Percentiles rank a stretch among this genome's conserved stretches.
Evolutionary conservation across 2,329 filamentous ascomycete genomes (phyloP).

Genomic region (Fusarium sp.): DNA sequence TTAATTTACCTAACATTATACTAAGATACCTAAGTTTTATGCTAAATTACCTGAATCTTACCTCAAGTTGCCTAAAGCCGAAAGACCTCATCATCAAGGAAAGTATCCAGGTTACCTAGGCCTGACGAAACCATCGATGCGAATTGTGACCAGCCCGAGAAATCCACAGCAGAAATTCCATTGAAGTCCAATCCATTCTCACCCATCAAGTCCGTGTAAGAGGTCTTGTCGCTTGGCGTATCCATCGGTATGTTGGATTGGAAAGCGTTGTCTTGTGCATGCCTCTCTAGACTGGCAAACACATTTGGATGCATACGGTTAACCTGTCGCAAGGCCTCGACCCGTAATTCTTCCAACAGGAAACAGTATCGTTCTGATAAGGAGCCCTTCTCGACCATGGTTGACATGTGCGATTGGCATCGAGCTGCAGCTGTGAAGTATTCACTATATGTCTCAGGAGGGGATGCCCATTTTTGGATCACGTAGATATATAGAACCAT

Average conservation of each 20-base stretch:
- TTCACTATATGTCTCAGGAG: slow-evolving; percentile 28
- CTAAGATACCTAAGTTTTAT: neutral
- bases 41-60: neutral
- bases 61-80: too few species aligned
- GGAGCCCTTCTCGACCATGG: slow-evolving; percentile 37
- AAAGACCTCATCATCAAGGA: slow-evolving; percentile 35
- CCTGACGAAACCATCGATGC: slow-evolving; percentile 41
- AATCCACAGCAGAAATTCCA: slow-evolving; percentile 32
- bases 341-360: slow-evolving; percentile 34
- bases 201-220: slow-evolving; percentile 35
- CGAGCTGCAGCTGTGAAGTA: slow-evolving; percentile 32
- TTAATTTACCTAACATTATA: too few species aligned
- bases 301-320: slow-evolving; percentile 29
- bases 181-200: slow-evolving; percentile 36
- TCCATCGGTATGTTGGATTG: slow-evolving; percentile 21
- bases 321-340: slow-evolving; percentile 36
- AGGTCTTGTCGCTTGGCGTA: slow-evolving; percentile 27
- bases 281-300: slow-evolving; percentile 6
- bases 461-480: slow-evolving; percentile 37
- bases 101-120: slow-evolving; percentile 38
- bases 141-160: slow-evolving; percentile 39
- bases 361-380: slow-evolving; percentile 38
- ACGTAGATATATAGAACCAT: slow-evolving; percentile 42
- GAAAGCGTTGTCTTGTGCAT: slow-evolving; percentile 14
- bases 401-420: slow-evolving; percentile 37